Base-by-base conservation (phyloP, 495 filamentous ascomycete species). In the Glutinoglossum americanum region DNA sequence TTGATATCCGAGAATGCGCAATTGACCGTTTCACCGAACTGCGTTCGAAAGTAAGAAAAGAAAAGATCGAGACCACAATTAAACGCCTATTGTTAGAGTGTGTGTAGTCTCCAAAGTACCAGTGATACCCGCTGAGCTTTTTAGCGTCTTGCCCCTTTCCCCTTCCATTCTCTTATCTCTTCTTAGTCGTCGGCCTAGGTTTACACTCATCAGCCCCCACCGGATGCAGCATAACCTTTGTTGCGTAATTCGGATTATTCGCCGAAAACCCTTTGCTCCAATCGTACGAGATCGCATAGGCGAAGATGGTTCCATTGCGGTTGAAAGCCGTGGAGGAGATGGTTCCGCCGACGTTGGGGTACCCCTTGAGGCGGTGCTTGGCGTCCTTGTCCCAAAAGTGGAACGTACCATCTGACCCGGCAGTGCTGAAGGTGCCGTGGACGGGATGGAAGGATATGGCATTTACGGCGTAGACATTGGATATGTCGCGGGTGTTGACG, bases 241-340 rank as follows among this genome's bases (percentile, higher is more conserved):
- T 89, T 6, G 81, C 75, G 41, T 77, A 75, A 60, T 80, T 74
- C 23, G 76, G 80, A 30, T 67, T 87, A 67, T 92, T 90, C 30
- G 67, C 74, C 8, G 76, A 72, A 68, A 86, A 90, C 11, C 89
- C 89, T 69, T 93, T 93, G 65, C 83, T 85, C 89, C 89, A 96
- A 71, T 96, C 89, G 63, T 96, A 96, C 63, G 85, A 89, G 30
- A 93, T 78, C 6, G 88, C 83, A 64, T 95, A 96, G 19, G 87
- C 89, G 64, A 94, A 93, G 62, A 90, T 85, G 62, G 72, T 79
- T 51, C 88, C 89, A 55, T 71, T 79, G 51, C 77, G 70, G 66
- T 84, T 85, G 75, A 95, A 96, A 7, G 73, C 79, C 10, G 82
- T 85, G 37, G 81, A 79, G 13, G 82, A 79, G 68, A 96, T 89